Evolutionary conservation across 106 monocot genomes (phyloP).

Genomic region (Dendrobium officinale): DNA sequence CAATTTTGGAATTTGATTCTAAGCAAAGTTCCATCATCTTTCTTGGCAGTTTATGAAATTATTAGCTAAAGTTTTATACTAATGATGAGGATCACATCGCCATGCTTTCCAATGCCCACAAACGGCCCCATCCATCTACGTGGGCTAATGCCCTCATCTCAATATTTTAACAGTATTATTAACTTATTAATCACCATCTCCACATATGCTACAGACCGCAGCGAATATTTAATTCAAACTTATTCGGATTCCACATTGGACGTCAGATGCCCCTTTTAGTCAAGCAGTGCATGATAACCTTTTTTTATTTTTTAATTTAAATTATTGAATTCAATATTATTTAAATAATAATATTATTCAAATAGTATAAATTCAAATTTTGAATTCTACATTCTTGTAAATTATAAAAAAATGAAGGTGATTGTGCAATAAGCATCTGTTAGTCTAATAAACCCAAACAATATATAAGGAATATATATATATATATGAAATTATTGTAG

Average conservation of each 20-base stretch:
- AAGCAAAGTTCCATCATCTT: neutral
- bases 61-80: neutral
- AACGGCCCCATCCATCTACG: no score
- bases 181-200: neutral
- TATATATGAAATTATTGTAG: no score
- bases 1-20: neutral
- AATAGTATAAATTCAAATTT: no score
- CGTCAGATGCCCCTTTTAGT: neutral
- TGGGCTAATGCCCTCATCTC: no score
- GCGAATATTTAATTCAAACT: neutral
- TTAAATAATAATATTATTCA: no score
- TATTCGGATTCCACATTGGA: neutral
- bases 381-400: no score
- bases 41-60: neutral
- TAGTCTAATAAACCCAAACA: neutral
- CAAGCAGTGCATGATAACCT: no score
- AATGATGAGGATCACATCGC: neutral
- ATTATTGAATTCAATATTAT: no score
- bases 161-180: neutral
- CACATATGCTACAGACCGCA: neutral
- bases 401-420: neutral
- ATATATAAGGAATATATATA: no score
- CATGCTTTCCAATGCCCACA: neutral
- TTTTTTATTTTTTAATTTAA: no score
- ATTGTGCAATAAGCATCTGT: no score